Evolutionary conservation across 2,329 filamentous ascomycete genomes (phyloP).

Genomic region (Macroventuria anomochaeta): DNA sequence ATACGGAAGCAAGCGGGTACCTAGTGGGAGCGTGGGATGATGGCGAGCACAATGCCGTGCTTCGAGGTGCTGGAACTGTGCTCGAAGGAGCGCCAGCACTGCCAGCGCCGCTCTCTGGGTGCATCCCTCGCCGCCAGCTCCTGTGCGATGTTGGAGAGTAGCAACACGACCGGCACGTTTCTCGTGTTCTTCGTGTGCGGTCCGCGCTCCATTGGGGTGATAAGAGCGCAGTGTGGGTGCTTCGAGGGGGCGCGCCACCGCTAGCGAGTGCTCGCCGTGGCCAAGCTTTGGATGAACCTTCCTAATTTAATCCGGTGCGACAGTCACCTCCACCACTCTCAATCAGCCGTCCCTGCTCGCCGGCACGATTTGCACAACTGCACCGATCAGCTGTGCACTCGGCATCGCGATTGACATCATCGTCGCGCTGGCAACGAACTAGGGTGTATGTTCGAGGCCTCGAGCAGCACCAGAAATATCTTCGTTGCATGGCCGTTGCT

Average conservation of each 20-base stretch:
- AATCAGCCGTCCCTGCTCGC: conserved; percentile 9
- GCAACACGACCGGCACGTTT: conserved; percentile 9
- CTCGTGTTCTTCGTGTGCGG: conserved; percentile 7
- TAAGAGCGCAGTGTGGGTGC: conserved; percentile 19
- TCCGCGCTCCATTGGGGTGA: conserved; percentile 23
- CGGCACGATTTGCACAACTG: conserved; percentile 25
- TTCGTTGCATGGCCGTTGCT: conserved; percentile 2
- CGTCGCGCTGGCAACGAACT: conserved; percentile 7
- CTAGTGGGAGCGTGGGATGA: conserved; percentile 24
- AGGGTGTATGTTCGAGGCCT: conserved; percentile 13
- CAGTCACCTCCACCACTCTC: conserved; percentile 14
- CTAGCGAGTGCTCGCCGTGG: not conserved
- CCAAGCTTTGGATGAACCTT: conserved; percentile 16
- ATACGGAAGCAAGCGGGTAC: conserved; percentile 36
- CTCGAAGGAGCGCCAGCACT: conserved; percentile 11
- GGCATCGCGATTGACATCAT: conserved; percentile 15
- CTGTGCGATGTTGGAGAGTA: conserved; percentile 3
- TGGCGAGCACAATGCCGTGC: conserved; percentile 21
- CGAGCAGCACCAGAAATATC: not conserved
- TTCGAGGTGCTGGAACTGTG: not conserved
- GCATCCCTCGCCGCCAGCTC: conserved; percentile 2
- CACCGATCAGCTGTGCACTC: not conserved
- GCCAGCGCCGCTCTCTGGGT: conserved; percentile 13
- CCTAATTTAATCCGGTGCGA: conserved; percentile 32
- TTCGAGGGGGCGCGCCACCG: conserved; percentile 21